These are phyloP conservation scores for Viola odorata DNA, from an alignment of 345 rosid species.

Conservation along the genomic window DNA sequence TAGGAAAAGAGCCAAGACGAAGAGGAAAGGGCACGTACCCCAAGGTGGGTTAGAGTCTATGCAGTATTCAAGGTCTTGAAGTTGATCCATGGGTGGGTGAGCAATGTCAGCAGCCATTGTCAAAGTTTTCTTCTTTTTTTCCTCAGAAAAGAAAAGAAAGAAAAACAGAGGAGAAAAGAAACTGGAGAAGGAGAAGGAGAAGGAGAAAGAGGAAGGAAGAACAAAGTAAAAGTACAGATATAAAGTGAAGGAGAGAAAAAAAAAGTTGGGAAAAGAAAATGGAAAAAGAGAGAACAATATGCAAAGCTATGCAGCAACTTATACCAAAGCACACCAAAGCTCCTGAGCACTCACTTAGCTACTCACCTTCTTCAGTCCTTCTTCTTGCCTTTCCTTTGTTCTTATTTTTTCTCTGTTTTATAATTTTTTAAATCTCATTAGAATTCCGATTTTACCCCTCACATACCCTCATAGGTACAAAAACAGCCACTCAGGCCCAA, in stretches of 20 bases:
- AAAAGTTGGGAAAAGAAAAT: slow-evolving; percentile 14
- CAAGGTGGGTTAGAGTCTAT: slow-evolving; percentile 37
- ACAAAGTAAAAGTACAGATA: slow-evolving; percentile 45
- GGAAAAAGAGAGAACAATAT: slow-evolving; percentile 24
- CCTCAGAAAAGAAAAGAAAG: not conserved
- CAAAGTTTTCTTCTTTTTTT: not conserved
- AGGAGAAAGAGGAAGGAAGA: slow-evolving; percentile 14
- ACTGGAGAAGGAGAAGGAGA: slow-evolving; percentile 1
- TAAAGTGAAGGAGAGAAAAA: slow-evolving; percentile 31
- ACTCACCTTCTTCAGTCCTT: slow-evolving; percentile 13
- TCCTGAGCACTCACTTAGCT: slow-evolving; percentile 5
- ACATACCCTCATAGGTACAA: slow-evolving; percentile 8
- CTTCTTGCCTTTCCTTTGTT: slow-evolving; percentile 18
- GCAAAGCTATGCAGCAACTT: slow-evolving; percentile 22
- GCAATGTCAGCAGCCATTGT: slow-evolving; percentile 28
- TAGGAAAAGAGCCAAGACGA: not conserved
- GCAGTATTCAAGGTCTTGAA: slow-evolving; percentile 35
- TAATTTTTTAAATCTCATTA: not conserved
- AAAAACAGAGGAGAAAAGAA: not conserved
- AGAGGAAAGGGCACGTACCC: slow-evolving; percentile 16
- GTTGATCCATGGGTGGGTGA: slow-evolving; percentile 34
- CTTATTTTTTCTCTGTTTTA: not conserved
- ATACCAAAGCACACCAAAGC: slow-evolving; percentile 6
- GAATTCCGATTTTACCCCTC: slow-evolving; percentile 13
- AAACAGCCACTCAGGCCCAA: slow-evolving; percentile 15